Base-by-base conservation (phyloP, 768 basidiomycete species). In the Rickenella mellea region DNA sequence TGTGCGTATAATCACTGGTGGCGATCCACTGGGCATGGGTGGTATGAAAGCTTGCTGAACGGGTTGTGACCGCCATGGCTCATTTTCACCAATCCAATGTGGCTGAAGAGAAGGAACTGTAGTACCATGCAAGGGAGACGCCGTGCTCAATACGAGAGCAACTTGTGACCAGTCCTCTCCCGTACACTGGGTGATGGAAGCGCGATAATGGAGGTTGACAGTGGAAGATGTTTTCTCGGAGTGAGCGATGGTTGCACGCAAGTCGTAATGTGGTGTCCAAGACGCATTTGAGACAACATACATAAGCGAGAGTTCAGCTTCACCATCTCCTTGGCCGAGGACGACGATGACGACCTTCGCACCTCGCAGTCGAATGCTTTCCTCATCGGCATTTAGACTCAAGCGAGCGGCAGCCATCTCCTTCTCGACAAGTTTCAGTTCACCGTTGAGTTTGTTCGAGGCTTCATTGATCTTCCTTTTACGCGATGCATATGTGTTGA, bases 161-260 rank as follows among this genome's bases (percentile, higher is more conserved):
- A 71, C 63, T 43, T 68, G 59, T 17, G 50, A 64, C 79, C 78
- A 82, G 46, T 77, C 73, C 49, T 82, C 79, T 10, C 78, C 78
- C 0, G 78, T 77, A 48, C 55, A 55, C 49, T 82, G 78, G 0
- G 53, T 82, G 40, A 80, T 62, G 22, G 65, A 60, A 0, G 76
- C 76, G 20, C 72, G 70, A 50, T 79, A 80, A 45, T 75, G 69
- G 8, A 82, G 62, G 2, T 65, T 47, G 21, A 78, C 66, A 0
- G 62, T 51, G 5, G 68, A 51, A 0, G 67, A 67, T 2, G 70
- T 67, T 43, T 69, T 64, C 0, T 69, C 70, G 8, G 44, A 62
- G 54, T 41, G 67, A 56, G 15, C 50, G n/a, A 67, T 71, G 0
- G 62, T 64, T 2, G 76, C 75, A 43, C 76, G 70, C 1, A 82